Conservation (phyloP, 352 stramenopile species). For the Pythium biforme region DNA sequence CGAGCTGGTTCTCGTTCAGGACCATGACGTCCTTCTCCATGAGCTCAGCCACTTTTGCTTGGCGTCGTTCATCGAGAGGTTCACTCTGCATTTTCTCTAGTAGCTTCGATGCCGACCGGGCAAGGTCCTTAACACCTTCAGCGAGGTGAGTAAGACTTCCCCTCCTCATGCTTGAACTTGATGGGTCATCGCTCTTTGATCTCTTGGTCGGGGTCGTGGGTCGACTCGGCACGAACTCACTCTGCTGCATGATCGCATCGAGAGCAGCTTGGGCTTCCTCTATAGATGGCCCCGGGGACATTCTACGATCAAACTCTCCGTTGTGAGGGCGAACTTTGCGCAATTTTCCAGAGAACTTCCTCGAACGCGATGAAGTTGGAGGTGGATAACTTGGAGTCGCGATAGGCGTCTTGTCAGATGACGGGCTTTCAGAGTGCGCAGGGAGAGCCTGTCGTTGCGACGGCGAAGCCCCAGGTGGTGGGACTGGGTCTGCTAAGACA, state of each 20-base stretch:
- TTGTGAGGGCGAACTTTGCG: constrained; percentile 6
- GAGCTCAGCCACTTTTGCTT: constrained; percentile 49
- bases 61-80: constrained; percentile 34
- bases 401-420: background rate
- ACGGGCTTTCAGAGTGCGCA: background rate
- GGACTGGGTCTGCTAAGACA: background rate
- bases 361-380: background rate
- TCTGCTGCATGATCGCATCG: background rate
- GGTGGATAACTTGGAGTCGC: background rate
- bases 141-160: constrained; percentile 32
- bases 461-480: background rate
- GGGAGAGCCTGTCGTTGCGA: background rate
- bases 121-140: constrained; percentile 34
- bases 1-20: constrained; percentile 54
- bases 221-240: background rate
- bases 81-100: constrained; percentile 39
- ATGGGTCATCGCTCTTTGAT: background rate
- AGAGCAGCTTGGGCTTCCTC: background rate
- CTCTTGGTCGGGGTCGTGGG: background rate
- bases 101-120: constrained; percentile 36
- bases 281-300: background rate
- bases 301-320: constrained; percentile 1
- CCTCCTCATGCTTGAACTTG: constrained; percentile 10
- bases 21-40: constrained; percentile 64
- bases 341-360: background rate